Conservation (phyloP, 495 filamentous ascomycete genomes). For the Aspergillus carlsbadensis region DNA sequence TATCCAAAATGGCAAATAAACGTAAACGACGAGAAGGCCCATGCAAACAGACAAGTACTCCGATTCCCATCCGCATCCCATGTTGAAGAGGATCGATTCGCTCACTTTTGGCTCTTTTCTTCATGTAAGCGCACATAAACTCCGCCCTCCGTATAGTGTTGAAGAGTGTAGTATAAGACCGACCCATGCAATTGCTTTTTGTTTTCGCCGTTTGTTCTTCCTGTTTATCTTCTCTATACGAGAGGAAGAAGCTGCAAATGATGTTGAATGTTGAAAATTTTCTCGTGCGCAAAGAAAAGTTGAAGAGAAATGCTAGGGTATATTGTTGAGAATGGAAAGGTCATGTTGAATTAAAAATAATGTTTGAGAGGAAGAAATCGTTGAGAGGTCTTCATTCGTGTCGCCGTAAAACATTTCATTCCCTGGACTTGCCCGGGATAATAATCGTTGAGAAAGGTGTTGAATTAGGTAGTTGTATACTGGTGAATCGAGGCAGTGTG, state of each 20-base stretch:
- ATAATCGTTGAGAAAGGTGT: slow-evolving; percentile 48
- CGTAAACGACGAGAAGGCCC: slow-evolving; percentile 5
- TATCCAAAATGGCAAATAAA: slow-evolving; percentile 15
- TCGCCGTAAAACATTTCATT: slow-evolving; percentile 45
- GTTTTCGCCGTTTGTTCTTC: neutral
- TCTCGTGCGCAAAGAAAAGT: slow-evolving; percentile 24
- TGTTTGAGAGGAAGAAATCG: slow-evolving; percentile 48
- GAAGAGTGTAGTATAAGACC: slow-evolving; percentile 22
- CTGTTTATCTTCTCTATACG: neutral
- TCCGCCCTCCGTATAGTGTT: slow-evolving; percentile 28
- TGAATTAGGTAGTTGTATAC: slow-evolving; percentile 38
- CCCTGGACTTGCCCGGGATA: slow-evolving; percentile 31
- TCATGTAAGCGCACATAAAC: slow-evolving; percentile 21
- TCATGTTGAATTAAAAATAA: slow-evolving; percentile 46
- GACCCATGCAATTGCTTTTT: slow-evolving; percentile 5
- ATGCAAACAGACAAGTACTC: slow-evolving; percentile 20
- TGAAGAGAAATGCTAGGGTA: slow-evolving; percentile 23
- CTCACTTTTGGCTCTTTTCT: slow-evolving; percentile 17
- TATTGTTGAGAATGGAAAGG: slow-evolving; percentile 39
- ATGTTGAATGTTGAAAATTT: slow-evolving; percentile 37
- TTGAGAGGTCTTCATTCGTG: slow-evolving; percentile 52
- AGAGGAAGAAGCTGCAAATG: slow-evolving; percentile 8
- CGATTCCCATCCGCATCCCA: slow-evolving; percentile 19
- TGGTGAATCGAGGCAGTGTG: slow-evolving; percentile 18
- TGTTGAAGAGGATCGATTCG: slow-evolving; percentile 30